A percentile compares a stretch with the other conserved stretches of the same genome.
Conservation (phyloP, 2,329 filamentous ascomycete species). For the Alternaria triticimaculans region DNA sequence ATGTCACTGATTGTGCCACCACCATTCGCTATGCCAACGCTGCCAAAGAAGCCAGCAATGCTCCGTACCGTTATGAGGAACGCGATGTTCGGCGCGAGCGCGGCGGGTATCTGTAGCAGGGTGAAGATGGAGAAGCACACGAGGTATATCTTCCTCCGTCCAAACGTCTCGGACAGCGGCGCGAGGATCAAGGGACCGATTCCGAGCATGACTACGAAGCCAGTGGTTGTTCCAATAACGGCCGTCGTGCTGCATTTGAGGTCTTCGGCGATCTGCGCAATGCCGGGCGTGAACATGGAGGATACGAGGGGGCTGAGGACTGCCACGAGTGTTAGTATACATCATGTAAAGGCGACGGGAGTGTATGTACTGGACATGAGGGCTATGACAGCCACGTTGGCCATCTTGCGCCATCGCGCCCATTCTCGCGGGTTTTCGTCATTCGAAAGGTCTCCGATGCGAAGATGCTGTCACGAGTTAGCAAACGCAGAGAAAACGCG, state of each 20-base stretch:
- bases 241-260: slow-evolving; percentile 50
- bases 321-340: slow-evolving; percentile 15
- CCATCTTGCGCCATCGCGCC: slow-evolving; percentile 53
- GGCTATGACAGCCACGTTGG: slow-evolving; percentile 59
- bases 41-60: slow-evolving; percentile 58
- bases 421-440: slow-evolving; percentile 56
- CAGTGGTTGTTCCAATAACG: slow-evolving; percentile 59
- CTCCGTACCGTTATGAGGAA: slow-evolving; percentile 55
- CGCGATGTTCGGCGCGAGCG: slow-evolving; percentile 56
- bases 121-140: slow-evolving; percentile 55
- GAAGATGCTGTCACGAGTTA: slow-evolving; percentile 28
- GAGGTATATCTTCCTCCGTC: slow-evolving; percentile 54
- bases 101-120: slow-evolving; percentile 56
- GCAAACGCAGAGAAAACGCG: background rate
- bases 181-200: slow-evolving; percentile 56
- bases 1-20: slow-evolving; percentile 61
- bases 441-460: slow-evolving; percentile 42
- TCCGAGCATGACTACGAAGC: slow-evolving; percentile 59
- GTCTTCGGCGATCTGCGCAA: slow-evolving; percentile 57
- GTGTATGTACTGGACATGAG: slow-evolving; percentile 53
- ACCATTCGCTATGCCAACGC: slow-evolving; percentile 59
- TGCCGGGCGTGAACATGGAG: slow-evolving; percentile 61
- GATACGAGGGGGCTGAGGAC: slow-evolving; percentile 57
- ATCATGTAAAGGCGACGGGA: background rate
- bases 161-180: slow-evolving; percentile 57